Percentiles rank a stretch among this genome's conserved stretches.
phyloP scores from a whole-genome alignment of 768 basidiomycete genomes.

The Suillus spraguei region DNA sequence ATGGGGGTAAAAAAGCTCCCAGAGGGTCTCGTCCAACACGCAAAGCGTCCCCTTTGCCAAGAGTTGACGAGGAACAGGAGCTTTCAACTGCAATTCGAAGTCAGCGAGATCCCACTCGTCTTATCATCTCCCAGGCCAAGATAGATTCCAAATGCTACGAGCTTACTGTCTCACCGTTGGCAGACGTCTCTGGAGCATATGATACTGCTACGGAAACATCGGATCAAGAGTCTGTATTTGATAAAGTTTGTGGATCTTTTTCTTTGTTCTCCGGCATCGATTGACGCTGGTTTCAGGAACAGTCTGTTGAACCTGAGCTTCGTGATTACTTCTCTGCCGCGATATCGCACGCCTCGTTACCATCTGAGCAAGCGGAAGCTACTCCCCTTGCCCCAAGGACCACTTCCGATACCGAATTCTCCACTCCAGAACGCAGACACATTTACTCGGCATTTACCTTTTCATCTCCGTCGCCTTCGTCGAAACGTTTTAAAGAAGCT shows the following conservation, averaged over 20 bases:
- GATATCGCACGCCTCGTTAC: slow-evolving; percentile 22
- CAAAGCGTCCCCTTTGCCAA: slow-evolving; percentile 62
- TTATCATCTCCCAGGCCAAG: slow-evolving; percentile 47
- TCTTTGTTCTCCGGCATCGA: slow-evolving; percentile 8
- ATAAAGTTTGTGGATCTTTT: slow-evolving; percentile 46
- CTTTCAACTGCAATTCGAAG: slow-evolving; percentile 17
- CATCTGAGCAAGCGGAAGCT: slow-evolving; percentile 35
- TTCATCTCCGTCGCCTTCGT: slow-evolving; percentile 67
- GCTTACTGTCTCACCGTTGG: slow-evolving; percentile 75
- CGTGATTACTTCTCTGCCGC: slow-evolving; percentile 51
- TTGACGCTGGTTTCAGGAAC: slow-evolving; percentile 39
- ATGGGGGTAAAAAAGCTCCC: slow-evolving; percentile 45
- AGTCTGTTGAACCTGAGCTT: slow-evolving; percentile 57
- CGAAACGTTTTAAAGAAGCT: slow-evolving; percentile 52
- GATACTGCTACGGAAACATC: slow-evolving; percentile 38
- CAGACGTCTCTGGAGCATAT: slow-evolving; percentile 75
- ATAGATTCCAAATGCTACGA: slow-evolving; percentile 82
- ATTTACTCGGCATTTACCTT: slow-evolving; percentile 81
- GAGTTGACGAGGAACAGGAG: slow-evolving; percentile 54
- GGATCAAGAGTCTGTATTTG: slow-evolving; percentile 38
- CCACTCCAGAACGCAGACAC: slow-evolving; percentile 73
- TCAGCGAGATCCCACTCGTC: slow-evolving; percentile 29
- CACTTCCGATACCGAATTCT: slow-evolving; percentile 43
- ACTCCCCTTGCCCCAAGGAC: slow-evolving; percentile 28
- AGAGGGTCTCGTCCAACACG: slow-evolving; percentile 39